Base-by-base conservation (phyloP, 2,329 filamentous ascomycete species). In the Alternaria gaisen region DNA sequence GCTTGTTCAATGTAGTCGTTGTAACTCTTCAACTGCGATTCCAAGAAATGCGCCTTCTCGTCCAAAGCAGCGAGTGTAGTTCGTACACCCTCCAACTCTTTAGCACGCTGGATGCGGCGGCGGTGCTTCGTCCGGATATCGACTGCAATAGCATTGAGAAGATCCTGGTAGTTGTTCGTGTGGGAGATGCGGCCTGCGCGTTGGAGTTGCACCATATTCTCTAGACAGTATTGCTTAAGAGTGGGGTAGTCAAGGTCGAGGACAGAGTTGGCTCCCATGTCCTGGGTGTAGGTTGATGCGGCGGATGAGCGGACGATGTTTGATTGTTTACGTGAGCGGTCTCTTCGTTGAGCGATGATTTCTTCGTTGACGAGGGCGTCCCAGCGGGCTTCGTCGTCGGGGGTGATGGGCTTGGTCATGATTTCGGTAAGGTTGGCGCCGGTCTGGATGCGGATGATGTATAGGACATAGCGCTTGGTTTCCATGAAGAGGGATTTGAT, bases 1-100 rank as follows among this genome's bases (percentile, higher is more conserved):
- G 95, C 94, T 79, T 97, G 94, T 82, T 99, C 96, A 74, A 99
- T 97, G 80, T 99, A 99, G 81, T 99, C 93, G 77, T 99, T 97
- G 82, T 99, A 99, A 67, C 90, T 95, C 84, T 97, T 97, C 62
- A 97, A 88, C 81, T 99, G 95, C 70, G 93, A 91, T 76, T 99
- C 95, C 10, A 99, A 86, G 80, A 96, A 99, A 67, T 89, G 87
- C 38, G 94, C 94, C 82, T 99, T 95, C 70, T 93, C 88, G 78
- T 92, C 89, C 63, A 96, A 81, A 66, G 93, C 92, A 43, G 84
- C 80, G 16, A 95, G 83, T 1, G 92, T 95, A 59, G 91, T 83
- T 28, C 90, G 86, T 22, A 94, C 92, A 44, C 90, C 90, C 70
- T 99, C 95, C 40, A 98, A 80, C 79, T 99, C 95, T 48, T 92